phyloP scores from a whole-genome alignment of 495 filamentous ascomycete species.

The Tuber indicum region DNA sequence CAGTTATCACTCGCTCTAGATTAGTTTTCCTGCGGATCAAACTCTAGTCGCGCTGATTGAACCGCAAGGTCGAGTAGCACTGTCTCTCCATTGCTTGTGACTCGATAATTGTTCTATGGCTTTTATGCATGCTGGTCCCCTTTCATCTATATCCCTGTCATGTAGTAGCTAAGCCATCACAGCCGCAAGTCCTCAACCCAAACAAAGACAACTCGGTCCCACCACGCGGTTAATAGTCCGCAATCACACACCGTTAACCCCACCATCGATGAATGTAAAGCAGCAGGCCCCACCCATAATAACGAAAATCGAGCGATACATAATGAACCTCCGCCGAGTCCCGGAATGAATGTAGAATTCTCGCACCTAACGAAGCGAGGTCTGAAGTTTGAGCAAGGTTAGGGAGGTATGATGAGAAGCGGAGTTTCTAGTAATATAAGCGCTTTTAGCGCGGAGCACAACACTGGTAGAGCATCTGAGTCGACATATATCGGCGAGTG shows the following conservation, averaged over 20 bases:
- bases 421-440: neutral
- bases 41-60: neutral
- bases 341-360: neutral
- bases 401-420: neutral
- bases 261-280: neutral
- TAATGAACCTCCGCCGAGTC: neutral
- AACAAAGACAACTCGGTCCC: neutral
- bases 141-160: neutral
- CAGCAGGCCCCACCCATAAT: neutral
- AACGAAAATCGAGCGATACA: neutral
- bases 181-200: neutral
- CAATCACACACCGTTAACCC: neutral
- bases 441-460: neutral
- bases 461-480: neutral
- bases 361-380: neutral
- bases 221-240: neutral
- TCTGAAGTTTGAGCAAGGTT: neutral
- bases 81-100: neutral
- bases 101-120: neutral
- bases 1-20: neutral
- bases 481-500: neutral
- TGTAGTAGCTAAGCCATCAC: neutral
- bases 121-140: neutral
- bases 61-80: neutral
- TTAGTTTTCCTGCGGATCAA: neutral